Evolutionary conservation across 1,284 basidiomycete species (phyloP), one percentile per base, ranked within the genome.

Genomic region (Anthracocystis panici-leucophaei): DNA sequence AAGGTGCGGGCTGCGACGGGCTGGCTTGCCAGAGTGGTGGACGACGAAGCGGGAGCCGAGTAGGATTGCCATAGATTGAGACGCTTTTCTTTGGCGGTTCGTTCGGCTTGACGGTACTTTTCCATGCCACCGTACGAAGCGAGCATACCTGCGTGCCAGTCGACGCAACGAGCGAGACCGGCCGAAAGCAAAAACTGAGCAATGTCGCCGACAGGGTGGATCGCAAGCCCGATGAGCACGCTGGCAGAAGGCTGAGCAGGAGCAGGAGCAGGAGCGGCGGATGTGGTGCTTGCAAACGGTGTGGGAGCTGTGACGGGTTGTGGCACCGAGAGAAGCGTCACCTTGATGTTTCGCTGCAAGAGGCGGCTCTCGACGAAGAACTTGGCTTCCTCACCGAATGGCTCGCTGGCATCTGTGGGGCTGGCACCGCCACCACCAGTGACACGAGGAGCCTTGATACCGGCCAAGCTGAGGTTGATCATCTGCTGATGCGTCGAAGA

Each of bases 81-180:
- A 46, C 91, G 90, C 85, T 91, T 93, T 78, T 94, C 93, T 86
- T 94, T 95, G 21, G 95, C 95, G 18, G 84, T 56, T 81, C 90
- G 91, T 86, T 98, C 96, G 1, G 93, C 93, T 3, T 91, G 89
- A 45, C 95, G 91, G 96, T 94, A 83, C 65, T 80, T 77, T 50
- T 83, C 83, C 78, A 83, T 83, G 58, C 80, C 78, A 21, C 82
- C 81, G 88, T 66, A 88, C 89, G 2, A 93, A 90, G 44, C 65
- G 45, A 99, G 90, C 89, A 98, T 92, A 35, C 95, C 96, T 14
- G 95, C 95, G 85, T 99, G 96, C 95, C 96, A 98, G 84, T 97
- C 95, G 65, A 98, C 92, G 57, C 97, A 90, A 65, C 94, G 92
- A 12, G 95, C 96, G 4, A 98, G 88, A 53, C 96, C 95, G 49